Evolutionary conservation across 176 grass and related monocot species (phyloP).

Genomic region (Guadua angustifolia): DNA sequence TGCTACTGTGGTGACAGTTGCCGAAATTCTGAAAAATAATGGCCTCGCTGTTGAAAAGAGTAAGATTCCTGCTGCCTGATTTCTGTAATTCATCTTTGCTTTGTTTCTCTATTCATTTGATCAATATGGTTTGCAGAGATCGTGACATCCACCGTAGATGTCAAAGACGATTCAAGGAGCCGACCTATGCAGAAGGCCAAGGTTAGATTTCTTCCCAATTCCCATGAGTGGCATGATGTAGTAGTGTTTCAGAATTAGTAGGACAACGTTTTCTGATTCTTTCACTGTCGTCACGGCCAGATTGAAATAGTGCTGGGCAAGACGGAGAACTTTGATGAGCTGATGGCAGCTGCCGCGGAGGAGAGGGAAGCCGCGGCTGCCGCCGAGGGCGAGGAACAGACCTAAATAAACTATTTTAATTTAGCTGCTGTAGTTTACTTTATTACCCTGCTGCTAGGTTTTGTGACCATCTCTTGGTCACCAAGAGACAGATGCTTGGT

Average conservation of each 20-base stretch:
- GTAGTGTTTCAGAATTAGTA: background rate
- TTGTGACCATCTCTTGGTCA: conserved; percentile 40
- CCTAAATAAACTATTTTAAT: conserved; percentile 35
- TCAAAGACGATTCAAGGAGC: conserved; percentile 78
- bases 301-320: conserved; percentile 91
- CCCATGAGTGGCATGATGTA: background rate
- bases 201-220: conserved; percentile 47
- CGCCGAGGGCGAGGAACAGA: conserved; percentile 61
- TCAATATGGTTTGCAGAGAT: conserved; percentile 60
- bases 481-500: conserved; percentile 44
- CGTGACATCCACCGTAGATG: conserved; percentile 87
- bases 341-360: conserved; percentile 77
- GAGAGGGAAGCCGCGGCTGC: conserved; percentile 63
- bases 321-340: conserved; percentile 90
- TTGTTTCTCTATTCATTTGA: conserved; percentile 11
- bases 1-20: conserved; percentile 87
- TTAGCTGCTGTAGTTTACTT: conserved; percentile 40
- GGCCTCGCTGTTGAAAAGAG: conserved; percentile 89
- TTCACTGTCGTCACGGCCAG: conserved; percentile 37
- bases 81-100: background rate
- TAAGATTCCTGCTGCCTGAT: conserved; percentile 41
- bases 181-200: conserved; percentile 88
- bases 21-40: conserved; percentile 93
- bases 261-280: conserved; percentile 15
- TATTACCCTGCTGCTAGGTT: conserved; percentile 44